Percentiles rank a stretch among this genome's conserved stretches.
These are phyloP conservation scores for Colletotrichum sidae DNA, from an alignment of 2,329 filamentous ascomycete species.

Conservation along the genomic window DNA sequence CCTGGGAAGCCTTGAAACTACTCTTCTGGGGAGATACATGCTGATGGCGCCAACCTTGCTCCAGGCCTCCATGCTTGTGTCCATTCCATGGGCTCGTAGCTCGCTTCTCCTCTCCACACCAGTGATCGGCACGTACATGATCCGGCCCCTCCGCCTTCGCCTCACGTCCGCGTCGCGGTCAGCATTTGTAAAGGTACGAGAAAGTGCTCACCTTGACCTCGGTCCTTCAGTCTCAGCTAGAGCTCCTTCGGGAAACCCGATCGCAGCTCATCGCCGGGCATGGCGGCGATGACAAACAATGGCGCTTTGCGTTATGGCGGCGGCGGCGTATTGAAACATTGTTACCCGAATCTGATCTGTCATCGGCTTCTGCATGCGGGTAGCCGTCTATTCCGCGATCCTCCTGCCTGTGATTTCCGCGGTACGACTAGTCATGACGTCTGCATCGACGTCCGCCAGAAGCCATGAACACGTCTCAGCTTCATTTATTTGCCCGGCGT, in stretches of 20 bases:
- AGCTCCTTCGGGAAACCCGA: not conserved
- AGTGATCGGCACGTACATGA: not conserved
- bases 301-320: not conserved
- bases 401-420: not conserved
- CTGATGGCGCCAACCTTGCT: constrained; percentile 7
- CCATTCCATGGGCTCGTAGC: not conserved
- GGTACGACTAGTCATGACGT: constrained; percentile 18
- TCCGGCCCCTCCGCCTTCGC: not conserved
- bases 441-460: not conserved
- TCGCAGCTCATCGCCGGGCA: constrained; percentile 2
- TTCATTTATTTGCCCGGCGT: not conserved
- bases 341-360: constrained; percentile 10
- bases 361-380: constrained; percentile 18
- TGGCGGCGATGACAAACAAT: constrained; percentile 1
- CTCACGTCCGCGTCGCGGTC: constrained; percentile 10
- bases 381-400: not conserved
- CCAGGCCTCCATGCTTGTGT: not conserved
- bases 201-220: not conserved
- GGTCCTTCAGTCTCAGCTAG: not conserved
- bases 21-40: not conserved
- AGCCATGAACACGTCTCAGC: not conserved
- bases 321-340: not conserved
- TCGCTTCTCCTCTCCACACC: not conserved
- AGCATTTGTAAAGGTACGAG: not conserved
- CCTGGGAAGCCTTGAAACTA: too few species aligned